phyloP scores from a whole-genome alignment of 2,329 filamentous ascomycete species.

The Botrytis sinoallii region DNA sequence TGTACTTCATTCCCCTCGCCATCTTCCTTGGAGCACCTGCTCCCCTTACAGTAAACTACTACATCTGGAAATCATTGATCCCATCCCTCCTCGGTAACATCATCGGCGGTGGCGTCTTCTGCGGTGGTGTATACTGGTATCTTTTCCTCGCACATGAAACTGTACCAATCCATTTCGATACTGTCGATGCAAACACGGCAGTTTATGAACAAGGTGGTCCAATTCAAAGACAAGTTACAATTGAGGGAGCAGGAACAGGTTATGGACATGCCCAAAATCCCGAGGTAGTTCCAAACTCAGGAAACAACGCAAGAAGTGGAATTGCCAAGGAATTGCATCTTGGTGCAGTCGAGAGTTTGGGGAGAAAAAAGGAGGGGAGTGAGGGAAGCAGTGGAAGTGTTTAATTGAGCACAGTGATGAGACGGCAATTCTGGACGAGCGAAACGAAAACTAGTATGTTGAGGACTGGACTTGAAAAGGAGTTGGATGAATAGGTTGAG shows the following conservation, averaged over 20 bases:
- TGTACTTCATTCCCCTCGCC: slow-evolving; percentile 50
- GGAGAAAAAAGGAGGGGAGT: slow-evolving; percentile 18
- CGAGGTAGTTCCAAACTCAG: slow-evolving; percentile 22
- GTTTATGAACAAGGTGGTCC: slow-evolving; percentile 29
- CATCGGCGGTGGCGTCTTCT: slow-evolving; percentile 51
- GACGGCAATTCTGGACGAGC: neutral
- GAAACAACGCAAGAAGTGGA: slow-evolving; percentile 24
- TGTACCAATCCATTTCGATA: slow-evolving; percentile 33
- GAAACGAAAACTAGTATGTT: neutral
- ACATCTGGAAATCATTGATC: slow-evolving; percentile 57
- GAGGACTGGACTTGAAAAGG: neutral
- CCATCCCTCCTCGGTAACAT: slow-evolving; percentile 53
- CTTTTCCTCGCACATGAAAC: slow-evolving; percentile 40
- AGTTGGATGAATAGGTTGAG: neutral
- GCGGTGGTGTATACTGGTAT: slow-evolving; percentile 50
- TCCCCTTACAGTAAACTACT: slow-evolving; percentile 47
- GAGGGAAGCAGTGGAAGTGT: slow-evolving; percentile 14
- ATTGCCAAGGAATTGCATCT: slow-evolving; percentile 27
- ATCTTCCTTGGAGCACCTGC: slow-evolving; percentile 47
- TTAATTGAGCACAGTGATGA: neutral
- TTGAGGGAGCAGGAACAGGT: slow-evolving; percentile 24
- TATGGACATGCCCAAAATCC: slow-evolving; percentile 12
- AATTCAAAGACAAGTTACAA: slow-evolving; percentile 22
- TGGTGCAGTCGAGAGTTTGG: slow-evolving; percentile 21
- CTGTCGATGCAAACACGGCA: slow-evolving; percentile 23